Percentiles rank a stretch among this genome's conserved stretches.
Conservation (phyloP, 768 basidiomycete species). For the Boletus reticuloceps region DNA sequence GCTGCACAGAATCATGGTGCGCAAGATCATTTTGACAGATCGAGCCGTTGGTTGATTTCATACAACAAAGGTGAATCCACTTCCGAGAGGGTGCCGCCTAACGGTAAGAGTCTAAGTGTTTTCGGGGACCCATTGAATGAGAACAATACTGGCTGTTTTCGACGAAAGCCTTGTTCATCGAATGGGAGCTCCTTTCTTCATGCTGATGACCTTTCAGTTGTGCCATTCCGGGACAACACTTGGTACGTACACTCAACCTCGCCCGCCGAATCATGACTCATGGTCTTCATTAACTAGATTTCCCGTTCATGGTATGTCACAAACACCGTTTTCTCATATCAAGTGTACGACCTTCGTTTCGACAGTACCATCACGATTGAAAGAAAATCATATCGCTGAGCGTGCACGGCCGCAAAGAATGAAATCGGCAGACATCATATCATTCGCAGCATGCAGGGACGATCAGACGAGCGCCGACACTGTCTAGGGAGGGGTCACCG, state of each 20-base stretch:
- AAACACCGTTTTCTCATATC: neutral
- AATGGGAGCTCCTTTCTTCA: neutral
- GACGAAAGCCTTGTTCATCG: conserved; percentile 39
- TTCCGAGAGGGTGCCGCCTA: conserved; percentile 66
- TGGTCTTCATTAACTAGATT: conserved; percentile 7
- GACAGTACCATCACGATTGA: conserved; percentile 55
- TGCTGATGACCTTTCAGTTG: conserved; percentile 27
- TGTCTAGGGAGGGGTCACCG: conserved; percentile 56
- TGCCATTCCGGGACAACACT: conserved; percentile 52
- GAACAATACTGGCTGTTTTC: conserved; percentile 37
- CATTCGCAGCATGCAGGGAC: conserved; percentile 71
- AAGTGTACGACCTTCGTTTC: neutral
- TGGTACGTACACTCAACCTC: conserved; percentile 23
- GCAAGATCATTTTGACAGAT: neutral
- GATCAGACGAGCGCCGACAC: conserved; percentile 74
- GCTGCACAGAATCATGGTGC: conserved; percentile 27
- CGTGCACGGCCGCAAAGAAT: conserved; percentile 41
- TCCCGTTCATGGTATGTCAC: conserved; percentile 28
- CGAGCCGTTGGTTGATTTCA: neutral
- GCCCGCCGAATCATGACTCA: neutral
- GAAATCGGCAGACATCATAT: conserved; percentile 78
- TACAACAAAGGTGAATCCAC: conserved; percentile 42
- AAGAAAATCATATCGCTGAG: conserved; percentile 39
- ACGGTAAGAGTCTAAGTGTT: conserved; percentile 38
- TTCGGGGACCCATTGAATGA: neutral